Evolutionary conservation across 1,284 basidiomycete species (phyloP).

Genomic region (Coniferiporia sulphurascens): DNA sequence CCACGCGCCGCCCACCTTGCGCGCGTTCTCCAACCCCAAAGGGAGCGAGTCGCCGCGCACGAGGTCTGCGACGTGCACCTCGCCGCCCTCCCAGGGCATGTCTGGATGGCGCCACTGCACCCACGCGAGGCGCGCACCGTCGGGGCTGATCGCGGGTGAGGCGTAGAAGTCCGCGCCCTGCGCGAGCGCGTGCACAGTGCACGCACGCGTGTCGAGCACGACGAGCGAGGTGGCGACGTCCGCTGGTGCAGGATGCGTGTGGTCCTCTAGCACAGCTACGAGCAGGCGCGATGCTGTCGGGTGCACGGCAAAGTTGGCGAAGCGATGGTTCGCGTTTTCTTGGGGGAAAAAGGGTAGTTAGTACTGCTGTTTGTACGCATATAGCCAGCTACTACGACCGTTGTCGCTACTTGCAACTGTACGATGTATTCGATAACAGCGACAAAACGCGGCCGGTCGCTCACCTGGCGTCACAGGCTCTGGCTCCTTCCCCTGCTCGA

Average conservation of each 20-base stretch:
- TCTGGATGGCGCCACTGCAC: conserved; percentile 73
- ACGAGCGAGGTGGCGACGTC: conserved; percentile 55
- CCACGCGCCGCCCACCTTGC: conserved; percentile 44
- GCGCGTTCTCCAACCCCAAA: conserved; percentile 30
- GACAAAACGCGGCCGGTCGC: conserved; percentile 15
- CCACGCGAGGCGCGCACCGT: conserved; percentile 64
- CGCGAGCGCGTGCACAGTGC: conserved; percentile 37
- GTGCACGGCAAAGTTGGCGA: conserved; percentile 48
- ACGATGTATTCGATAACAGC: background rate
- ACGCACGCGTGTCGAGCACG: conserved; percentile 45
- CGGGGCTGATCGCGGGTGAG: conserved; percentile 58
- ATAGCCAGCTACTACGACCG: background rate
- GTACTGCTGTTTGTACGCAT: too few species aligned
- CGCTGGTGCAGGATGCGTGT: conserved; percentile 52
- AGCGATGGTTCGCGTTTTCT: conserved; percentile 52
- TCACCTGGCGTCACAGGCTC: conserved; percentile 59
- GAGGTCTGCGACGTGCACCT: conserved; percentile 52
- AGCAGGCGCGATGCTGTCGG: conserved; percentile 26
- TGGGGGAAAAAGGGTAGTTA: too few species aligned
- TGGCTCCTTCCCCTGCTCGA: conserved; percentile 36
- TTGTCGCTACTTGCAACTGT: background rate
- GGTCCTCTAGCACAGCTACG: conserved; percentile 53
- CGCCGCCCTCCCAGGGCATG: conserved; percentile 78
- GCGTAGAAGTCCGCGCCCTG: conserved; percentile 68
- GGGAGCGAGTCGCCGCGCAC: conserved; percentile 17